These are phyloP conservation scores for Marchantia polymorpha DNA, from an alignment of 225 moss, liverwort and hornwort species.

Conservation along the genomic window DNA sequence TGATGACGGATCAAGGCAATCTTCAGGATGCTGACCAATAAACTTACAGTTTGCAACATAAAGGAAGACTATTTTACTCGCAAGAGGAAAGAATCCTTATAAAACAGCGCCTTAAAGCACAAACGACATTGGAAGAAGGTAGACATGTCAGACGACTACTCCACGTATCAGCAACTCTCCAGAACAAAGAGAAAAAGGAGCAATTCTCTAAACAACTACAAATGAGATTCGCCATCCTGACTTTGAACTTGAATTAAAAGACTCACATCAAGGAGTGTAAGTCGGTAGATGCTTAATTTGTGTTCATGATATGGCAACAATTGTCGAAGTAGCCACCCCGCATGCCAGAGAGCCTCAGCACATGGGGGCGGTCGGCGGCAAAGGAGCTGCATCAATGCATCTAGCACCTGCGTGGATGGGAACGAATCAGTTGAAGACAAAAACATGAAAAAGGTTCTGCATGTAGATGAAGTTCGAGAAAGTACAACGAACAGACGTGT, in stretches of 20 bases:
- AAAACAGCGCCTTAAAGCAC: too few species aligned
- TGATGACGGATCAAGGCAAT: constrained; percentile 23
- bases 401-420: constrained; percentile 62
- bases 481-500: neutral
- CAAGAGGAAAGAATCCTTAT: neutral
- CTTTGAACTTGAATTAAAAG: neutral
- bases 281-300: constrained; percentile 62
- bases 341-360: constrained; percentile 97
- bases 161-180: neutral
- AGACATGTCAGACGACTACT: neutral
- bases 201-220: neutral
- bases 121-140: too few species aligned
- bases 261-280: constrained; percentile 80
- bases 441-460: neutral
- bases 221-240: neutral
- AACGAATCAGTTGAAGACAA: neutral
- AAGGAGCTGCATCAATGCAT: constrained; percentile 84
- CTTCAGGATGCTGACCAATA: neutral
- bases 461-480: neutral
- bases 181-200: neutral
- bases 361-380: constrained; percentile 85
- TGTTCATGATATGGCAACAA: constrained; percentile 82
- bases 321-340: constrained; percentile 94
- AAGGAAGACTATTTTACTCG: neutral
- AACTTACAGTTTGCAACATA: too few species aligned